Conservation (phyloP, 495 filamentous ascomycete genomes). For the Daldinia decipiens region DNA sequence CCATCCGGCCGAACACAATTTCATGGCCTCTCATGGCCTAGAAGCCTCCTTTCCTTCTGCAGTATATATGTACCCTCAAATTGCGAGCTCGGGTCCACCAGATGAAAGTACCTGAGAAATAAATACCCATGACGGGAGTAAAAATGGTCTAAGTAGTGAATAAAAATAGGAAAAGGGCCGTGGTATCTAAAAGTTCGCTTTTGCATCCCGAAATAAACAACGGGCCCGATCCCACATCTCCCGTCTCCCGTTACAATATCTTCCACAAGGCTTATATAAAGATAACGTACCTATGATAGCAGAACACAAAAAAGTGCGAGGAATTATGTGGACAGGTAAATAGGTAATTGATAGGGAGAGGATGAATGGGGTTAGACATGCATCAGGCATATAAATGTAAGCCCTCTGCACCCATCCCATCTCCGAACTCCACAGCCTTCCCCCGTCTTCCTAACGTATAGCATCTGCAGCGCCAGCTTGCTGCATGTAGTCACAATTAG, state of each 20-base stretch:
- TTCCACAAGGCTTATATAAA: not conserved
- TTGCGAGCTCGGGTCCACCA: not conserved
- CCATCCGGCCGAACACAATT: not conserved
- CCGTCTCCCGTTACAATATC: not conserved
- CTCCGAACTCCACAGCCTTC: not conserved
- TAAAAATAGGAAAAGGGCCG: conserved; percentile 4
- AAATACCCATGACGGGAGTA: conserved; percentile 26
- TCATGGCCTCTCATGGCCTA: not conserved
- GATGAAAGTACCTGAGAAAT: not conserved
- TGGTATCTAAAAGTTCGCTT: conserved; percentile 21
- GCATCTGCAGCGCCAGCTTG: not conserved
- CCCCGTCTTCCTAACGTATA: not conserved
- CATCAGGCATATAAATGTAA: conserved; percentile 10
- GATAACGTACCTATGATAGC: not conserved
- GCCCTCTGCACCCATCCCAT: not conserved
- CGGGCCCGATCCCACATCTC: conserved; percentile 2
- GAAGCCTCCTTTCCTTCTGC: not conserved
- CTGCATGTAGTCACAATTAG: not conserved
- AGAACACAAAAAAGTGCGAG: not conserved
- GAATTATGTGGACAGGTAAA: not conserved
- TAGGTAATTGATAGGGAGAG: not conserved
- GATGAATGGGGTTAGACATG: not conserved
- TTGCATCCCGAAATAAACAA: not conserved
- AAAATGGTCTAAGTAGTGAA: conserved; percentile 26
- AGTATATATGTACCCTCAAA: conserved; percentile 13